Base-by-base conservation (phyloP, 2,329 filamentous ascomycete species). In the Colletotrichum liriopes region DNA sequence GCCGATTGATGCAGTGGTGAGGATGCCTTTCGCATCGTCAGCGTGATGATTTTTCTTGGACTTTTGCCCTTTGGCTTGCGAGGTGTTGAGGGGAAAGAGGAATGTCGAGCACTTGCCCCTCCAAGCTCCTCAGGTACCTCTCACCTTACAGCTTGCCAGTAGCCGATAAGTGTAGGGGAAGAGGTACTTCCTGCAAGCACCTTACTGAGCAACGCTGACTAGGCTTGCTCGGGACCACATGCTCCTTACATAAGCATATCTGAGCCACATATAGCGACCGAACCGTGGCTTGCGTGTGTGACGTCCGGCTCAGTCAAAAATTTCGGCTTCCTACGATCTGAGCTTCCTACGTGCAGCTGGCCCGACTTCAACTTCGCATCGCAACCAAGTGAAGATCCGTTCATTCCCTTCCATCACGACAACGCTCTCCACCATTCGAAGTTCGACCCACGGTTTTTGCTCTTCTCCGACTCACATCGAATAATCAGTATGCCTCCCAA, bases 401-500 rank as follows among this genome's bases (percentile, higher is more conserved):
- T 32, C 41, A 39, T 51, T 37, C 8, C 20, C 32, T 49, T 63
- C 64, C 35, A 32, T 58, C 2, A 63, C 62, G 29, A 6, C 55
- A 7, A 37, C 32, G 14, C n/a, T 18, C 35, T 20, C 18, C 18
- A 54, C 23, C 16, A 29, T 39, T 8, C 26, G 7, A 43, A 56
- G 61, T 41, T 64, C 23, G 26, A n/a, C 41, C 29, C 58, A 23
- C 56, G 41, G 59, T 26, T 55, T 65, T 23, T 41, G 45, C 60
- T 51, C 55, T 23, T 26, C 47, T 54, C 20, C 39, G 14, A 23
- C 51, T 69, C 68, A 75, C 49, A 60, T 32, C 65, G 18, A 14
- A 43, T n/a, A 52, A 18, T 51, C 77, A 85, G 68, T 74, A 94
- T 94, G 92, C 84, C 90, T 80, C 90, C 91, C 76, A 92, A 90